A percentile compares a stretch with the other conserved stretches of the same genome.
These are phyloP conservation scores for Umbelopsis sp. DNA, from an alignment of 371 early-diverging fungal species.

Conservation along the genomic window DNA sequence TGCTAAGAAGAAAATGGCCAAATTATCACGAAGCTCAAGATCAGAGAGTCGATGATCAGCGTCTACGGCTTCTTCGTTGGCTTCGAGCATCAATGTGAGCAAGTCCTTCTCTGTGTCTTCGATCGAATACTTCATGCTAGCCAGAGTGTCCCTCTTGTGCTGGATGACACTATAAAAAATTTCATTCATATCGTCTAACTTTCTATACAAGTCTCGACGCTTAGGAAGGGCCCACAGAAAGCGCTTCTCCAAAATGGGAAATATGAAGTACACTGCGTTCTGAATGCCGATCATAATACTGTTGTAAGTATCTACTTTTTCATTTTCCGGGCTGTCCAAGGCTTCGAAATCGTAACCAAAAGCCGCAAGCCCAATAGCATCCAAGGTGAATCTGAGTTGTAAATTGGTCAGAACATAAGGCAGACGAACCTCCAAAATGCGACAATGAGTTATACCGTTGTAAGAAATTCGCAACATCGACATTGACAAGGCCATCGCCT, in stretches of 20 bases:
- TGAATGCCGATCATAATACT: constrained; percentile 18
- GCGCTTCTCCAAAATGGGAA: constrained; percentile 26
- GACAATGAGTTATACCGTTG: neutral
- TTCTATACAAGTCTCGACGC: neutral
- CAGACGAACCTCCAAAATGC: no score
- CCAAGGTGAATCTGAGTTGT: constrained; percentile 28
- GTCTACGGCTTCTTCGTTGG: constrained; percentile 31
- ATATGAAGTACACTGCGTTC: constrained; percentile 27
- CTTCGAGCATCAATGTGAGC: constrained; percentile 42
- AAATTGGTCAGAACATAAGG: neutral
- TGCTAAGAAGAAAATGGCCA: constrained; percentile 25
- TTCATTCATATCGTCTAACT: neutral
- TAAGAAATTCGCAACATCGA: constrained; percentile 13
- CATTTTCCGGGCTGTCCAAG: constrained; percentile 7
- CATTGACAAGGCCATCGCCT: constrained; percentile 24
- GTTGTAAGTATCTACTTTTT: constrained; percentile 24
- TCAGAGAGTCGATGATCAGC: constrained; percentile 39
- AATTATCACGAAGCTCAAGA: constrained; percentile 47
- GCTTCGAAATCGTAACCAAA: constrained; percentile 33
- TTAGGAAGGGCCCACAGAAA: constrained; percentile 33
- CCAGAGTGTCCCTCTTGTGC: neutral
- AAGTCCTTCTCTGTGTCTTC: constrained; percentile 36
- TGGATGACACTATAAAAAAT: neutral
- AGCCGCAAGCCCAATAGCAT: constrained; percentile 29
- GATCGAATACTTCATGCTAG: neutral